Base-by-base conservation (phyloP, 495 filamentous ascomycete species). In the Talaromyces ruber region DNA sequence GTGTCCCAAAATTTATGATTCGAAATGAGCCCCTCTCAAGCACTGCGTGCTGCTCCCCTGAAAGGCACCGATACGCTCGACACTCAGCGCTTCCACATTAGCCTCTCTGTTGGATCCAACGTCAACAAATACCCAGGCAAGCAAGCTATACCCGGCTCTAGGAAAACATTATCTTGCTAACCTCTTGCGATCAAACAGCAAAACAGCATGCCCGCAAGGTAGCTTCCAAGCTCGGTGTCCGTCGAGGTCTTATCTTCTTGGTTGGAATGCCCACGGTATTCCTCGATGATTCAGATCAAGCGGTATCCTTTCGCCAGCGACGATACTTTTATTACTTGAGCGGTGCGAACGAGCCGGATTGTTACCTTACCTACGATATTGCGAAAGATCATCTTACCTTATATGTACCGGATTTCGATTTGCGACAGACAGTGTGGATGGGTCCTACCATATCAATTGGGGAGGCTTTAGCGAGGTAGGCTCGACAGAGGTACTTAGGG, bases 251-350 rank as follows among this genome's bases (percentile, higher is more conserved):
- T 60, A 82, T 98, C 26, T 98, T 95, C 71, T 84, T 98, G 56
- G 89, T 92, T 70, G 90, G 88, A 47, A 84, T 90, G 66, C 83
- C 85, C 62, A 90, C 87, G 39, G 79, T 81, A 64, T 75, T 91
- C 65, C 74, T 85, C 62, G 88, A 93, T 66, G 92, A 97, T 73
- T 88, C 87, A 62, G 92, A 97, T 68, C 86, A 90, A 76, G 74
- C 82, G 21, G 80, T 81, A 62, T 87, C 83, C 3, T 95, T 95
- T 66, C 82, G 90, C 62, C 94, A 98, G 73, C 86, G 93, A 65
- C 88, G 94, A 59, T 88, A 86, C 72, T 98, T 98, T 77, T 96
- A 89, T 83, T 98, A 98, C 73, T 80, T 98, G 32, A 88, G 89
- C 51, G 95, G 95, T 66, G 92, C 88, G 65, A 77, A 86, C 43